A percentile compares a stretch with the other conserved stretches of the same genome.
Conservation (phyloP, 2,329 filamentous ascomycete genomes). For the Colletotrichum simmondsii region DNA sequence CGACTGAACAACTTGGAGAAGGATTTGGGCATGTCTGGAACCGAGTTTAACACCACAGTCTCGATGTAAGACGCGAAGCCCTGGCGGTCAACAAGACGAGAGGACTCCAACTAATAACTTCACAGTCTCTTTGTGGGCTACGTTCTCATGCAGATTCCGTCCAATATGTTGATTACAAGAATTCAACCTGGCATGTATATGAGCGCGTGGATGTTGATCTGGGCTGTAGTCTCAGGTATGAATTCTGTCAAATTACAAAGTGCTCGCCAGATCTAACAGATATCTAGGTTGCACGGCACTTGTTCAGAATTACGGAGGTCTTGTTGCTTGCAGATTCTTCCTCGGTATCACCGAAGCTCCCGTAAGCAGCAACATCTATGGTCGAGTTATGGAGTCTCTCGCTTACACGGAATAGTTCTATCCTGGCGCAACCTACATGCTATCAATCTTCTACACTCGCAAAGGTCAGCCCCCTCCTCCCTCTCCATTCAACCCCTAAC, state of each 20-base stretch:
- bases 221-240: slow-evolving; percentile 49
- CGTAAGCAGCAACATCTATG: no score
- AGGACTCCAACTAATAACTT: background rate
- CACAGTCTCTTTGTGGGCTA: slow-evolving; percentile 49
- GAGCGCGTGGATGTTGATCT: slow-evolving; percentile 52
- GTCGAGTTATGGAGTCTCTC: no score
- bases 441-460: slow-evolving; percentile 47
- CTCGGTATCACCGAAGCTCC: slow-evolving; percentile 52
- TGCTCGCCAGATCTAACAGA: background rate
- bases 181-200: slow-evolving; percentile 55
- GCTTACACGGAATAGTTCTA: slow-evolving; percentile 45
- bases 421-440: slow-evolving; percentile 49
- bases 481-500: background rate
- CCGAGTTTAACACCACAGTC: slow-evolving; percentile 47
- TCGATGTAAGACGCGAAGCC: slow-evolving; percentile 44
- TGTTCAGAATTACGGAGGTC: slow-evolving; percentile 46
- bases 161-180: slow-evolving; percentile 57
- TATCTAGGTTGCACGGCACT: slow-evolving; percentile 46
- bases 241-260: background rate
- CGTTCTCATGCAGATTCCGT: slow-evolving; percentile 52
- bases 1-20: slow-evolving; percentile 52
- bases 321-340: slow-evolving; percentile 51
- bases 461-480: slow-evolving; percentile 37
- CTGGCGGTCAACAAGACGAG: slow-evolving; percentile 29
- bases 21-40: slow-evolving; percentile 54